phyloP scores from a whole-genome alignment of 139 green algal species.

The Chlorella sp. region DNA sequence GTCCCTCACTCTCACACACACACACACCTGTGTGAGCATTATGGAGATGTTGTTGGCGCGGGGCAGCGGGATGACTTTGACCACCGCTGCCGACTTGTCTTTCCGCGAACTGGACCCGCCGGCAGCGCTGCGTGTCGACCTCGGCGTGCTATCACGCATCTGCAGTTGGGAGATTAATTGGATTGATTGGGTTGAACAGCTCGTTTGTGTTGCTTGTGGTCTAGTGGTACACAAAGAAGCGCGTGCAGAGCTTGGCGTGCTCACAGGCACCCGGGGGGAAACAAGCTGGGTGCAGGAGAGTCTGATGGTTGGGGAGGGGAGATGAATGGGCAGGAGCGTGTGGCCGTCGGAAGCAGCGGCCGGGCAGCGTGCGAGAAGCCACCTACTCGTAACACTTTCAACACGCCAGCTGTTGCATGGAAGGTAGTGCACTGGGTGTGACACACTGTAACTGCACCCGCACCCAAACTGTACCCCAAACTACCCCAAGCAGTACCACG shows the following conservation, averaged over 20 bases:
- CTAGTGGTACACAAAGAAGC: no score
- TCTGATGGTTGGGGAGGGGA: not conserved
- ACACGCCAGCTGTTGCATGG: no score
- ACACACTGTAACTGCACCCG: no score
- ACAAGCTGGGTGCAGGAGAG: not conserved
- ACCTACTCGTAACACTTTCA: no score
- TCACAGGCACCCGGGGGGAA: not conserved
- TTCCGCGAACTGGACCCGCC: not conserved
- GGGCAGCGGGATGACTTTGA: constrained; percentile 60
- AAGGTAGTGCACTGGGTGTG: no score
- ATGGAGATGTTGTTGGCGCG: constrained; percentile 83
- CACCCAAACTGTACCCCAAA: no score
- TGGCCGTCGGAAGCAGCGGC: not conserved
- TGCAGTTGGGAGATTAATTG: not conserved
- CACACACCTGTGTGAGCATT: constrained; percentile 81
- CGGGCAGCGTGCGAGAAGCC: no score
- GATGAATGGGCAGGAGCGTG: not conserved
- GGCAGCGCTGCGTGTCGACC: not conserved
- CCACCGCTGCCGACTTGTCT: not conserved
- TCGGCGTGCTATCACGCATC: constrained; percentile 1
- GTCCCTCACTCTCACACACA: no score
- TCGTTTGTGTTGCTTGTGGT: not conserved
- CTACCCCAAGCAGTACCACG: not conserved
- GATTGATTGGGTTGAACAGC: no score
- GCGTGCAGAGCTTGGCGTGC: no score